These are phyloP conservation scores for Termitomyces sp. DNA, from an alignment of 768 basidiomycete species.

Conservation along the genomic window DNA sequence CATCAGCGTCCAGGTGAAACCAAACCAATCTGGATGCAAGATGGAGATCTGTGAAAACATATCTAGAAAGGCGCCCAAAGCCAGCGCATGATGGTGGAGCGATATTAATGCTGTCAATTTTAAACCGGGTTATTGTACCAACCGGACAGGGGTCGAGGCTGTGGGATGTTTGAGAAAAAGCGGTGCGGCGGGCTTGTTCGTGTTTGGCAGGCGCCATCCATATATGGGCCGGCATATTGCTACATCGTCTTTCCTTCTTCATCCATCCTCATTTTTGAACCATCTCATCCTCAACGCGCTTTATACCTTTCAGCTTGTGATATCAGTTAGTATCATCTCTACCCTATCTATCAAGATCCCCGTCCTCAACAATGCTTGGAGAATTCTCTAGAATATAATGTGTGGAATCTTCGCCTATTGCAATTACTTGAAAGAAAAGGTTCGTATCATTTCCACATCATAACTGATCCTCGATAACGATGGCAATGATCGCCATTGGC, in stretches of 20 bases:
- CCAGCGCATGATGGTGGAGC: not conserved
- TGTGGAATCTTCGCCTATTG: conserved; percentile 98
- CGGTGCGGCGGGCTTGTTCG: conserved; percentile 20
- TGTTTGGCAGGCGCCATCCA: conserved; percentile 21
- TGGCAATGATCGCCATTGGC: not conserved
- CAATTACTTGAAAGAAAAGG: conserved; percentile 93
- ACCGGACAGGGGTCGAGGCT: conserved; percentile 2
- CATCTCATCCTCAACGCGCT: conserved; percentile 18
- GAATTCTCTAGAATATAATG: conserved; percentile 36
- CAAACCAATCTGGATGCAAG: not conserved
- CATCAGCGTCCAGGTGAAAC: not conserved
- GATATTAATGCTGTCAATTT: not conserved
- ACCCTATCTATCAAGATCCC: not conserved
- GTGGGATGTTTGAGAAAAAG: conserved; percentile 12
- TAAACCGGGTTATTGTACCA: not conserved
- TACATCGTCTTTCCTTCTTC: not conserved
- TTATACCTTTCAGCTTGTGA: conserved; percentile 13
- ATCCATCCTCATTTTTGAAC: conserved; percentile 6
- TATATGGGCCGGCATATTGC: conserved; percentile 9
- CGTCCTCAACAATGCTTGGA: not conserved
- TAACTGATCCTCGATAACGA: not conserved
- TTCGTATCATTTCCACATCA: conserved; percentile 28
- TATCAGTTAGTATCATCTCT: conserved; percentile 9
- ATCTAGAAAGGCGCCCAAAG: not conserved
- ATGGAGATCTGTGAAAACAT: not conserved